Base-by-base conservation (phyloP, 2,329 filamentous ascomycete species). In the Coniosporium tulheliwenetii region DNA sequence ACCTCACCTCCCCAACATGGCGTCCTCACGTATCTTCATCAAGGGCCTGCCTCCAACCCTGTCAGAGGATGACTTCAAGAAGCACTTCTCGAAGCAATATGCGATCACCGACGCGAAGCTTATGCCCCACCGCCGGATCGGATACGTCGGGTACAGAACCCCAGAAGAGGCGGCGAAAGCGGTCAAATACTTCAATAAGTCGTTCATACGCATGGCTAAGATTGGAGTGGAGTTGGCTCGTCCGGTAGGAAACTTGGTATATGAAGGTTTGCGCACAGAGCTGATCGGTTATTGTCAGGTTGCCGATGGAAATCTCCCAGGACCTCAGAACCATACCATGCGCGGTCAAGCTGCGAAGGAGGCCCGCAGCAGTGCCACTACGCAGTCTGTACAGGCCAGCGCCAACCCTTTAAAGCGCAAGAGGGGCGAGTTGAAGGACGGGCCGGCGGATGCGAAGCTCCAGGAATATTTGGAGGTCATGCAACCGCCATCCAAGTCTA, bases 191-290 rank as follows among this genome's bases (percentile, higher is more conserved):
- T 95, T 95, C 70, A 87, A 98, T 69, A 85, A 77, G 58, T 81
- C 87, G 47, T 98, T 86, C 63, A 85, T 98, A 53, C 85, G 86
- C 52, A 91, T 95, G 83, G 94, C 87, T 43, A 93, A 81, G 66
- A 86, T 98, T 53, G 73, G 72, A 29, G 91, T 95, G 46, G 87
- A 95, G 65, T 66, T 91, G 54, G 91, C 91, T 42, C 79, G 75
- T 58, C 81, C 91, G 44, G 82, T 93, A 66, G 57, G 73, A 10
- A 37, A 12, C 3, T 37, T 43, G 29, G 15, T 40, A 14, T 26
- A n/a, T 29, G 12, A 37, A 7, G 15, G 8, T 16, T 29, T 33
- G 9, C 12, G 14, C 9, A 12, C 10, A 26, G 36, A 12, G 12
- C 32, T n/a, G 19, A 33, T 13, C 12, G 14, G 10, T 45, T 16